phyloP scores from a whole-genome alignment of 1,284 basidiomycete genomes.

The Tausonia pullulans region DNA sequence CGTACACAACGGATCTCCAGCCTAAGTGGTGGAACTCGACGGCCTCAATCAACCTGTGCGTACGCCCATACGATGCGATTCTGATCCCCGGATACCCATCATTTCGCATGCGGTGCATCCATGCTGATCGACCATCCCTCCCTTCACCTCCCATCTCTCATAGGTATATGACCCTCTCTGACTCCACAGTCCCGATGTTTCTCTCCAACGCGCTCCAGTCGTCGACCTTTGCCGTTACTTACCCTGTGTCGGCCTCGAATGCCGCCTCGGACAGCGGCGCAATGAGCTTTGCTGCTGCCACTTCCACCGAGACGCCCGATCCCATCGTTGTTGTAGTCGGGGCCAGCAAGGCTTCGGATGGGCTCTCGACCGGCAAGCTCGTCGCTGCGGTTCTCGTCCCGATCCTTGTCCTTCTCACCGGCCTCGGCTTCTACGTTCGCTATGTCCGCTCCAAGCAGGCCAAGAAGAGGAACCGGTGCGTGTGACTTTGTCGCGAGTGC shows the following conservation, averaged over 20 bases:
- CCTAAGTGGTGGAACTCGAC: conserved; percentile 1
- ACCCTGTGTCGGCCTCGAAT: neutral
- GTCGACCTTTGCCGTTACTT: conserved; percentile 7
- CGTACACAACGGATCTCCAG: neutral
- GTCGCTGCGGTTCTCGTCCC: conserved; percentile 6
- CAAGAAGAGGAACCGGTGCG: conserved; percentile 10
- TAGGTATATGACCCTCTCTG: neutral
- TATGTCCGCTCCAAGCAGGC: conserved; percentile 4
- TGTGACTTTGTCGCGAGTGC: neutral
- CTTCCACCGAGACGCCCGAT: neutral
- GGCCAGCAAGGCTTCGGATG: neutral
- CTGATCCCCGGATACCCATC: too few species aligned
- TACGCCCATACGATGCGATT: too few species aligned
- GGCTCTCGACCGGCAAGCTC: neutral
- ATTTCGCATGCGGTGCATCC: too few species aligned
- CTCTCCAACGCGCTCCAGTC: neutral
- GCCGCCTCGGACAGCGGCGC: neutral
- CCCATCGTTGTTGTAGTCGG: neutral
- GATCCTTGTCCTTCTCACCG: neutral
- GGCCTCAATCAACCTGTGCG: neutral
- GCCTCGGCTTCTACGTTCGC: conserved; percentile 5
- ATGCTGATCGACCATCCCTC: too few species aligned
- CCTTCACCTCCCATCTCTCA: too few species aligned
- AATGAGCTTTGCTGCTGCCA: neutral
- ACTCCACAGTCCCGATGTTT: neutral